These are phyloP conservation scores for Diplodia sapinea DNA, from an alignment of 2,329 filamentous ascomycete species.

Conservation along the genomic window DNA sequence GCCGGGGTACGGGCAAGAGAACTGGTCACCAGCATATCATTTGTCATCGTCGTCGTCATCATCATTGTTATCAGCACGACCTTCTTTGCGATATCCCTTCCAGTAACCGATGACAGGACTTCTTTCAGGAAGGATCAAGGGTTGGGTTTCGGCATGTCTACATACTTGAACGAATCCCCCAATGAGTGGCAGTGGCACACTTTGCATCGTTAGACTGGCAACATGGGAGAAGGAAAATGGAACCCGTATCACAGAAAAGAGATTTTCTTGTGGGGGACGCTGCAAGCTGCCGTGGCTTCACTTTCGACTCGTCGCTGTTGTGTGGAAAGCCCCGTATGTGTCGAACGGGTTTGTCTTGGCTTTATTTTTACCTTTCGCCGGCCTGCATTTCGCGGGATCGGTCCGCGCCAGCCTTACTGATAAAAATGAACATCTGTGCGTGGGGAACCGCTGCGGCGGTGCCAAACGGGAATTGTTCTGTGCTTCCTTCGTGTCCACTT, in stretches of 20 bases:
- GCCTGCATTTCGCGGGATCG: constrained; percentile 11
- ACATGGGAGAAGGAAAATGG: background rate
- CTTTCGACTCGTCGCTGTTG: background rate
- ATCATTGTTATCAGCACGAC: background rate
- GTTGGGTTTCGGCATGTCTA: constrained; percentile 4
- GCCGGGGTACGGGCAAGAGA: background rate
- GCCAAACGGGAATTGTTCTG: background rate
- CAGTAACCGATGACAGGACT: background rate
- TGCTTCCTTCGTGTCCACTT: constrained; percentile 3
- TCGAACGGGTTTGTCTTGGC: constrained; percentile 13
- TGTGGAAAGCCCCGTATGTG: background rate
- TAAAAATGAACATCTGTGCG: constrained; percentile 1
- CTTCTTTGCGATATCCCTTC: background rate
- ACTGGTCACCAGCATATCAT: constrained; percentile 1
- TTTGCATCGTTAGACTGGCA: constrained; percentile 22
- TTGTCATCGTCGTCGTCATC: background rate
- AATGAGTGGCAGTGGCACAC: background rate
- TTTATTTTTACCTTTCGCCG: constrained; percentile 17
- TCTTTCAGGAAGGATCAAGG: constrained; percentile 9
- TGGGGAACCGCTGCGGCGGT: constrained; percentile 19
- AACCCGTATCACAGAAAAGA: constrained; percentile 7
- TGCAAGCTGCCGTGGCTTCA: background rate
- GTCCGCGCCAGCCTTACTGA: constrained; percentile 22
- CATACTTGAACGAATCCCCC: background rate
- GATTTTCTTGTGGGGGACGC: background rate